Percentiles rank a stretch among this genome's conserved stretches.
These are phyloP conservation scores for Ganoderma multipileum DNA, from an alignment of 1,284 basidiomycete species.

Conservation along the genomic window DNA sequence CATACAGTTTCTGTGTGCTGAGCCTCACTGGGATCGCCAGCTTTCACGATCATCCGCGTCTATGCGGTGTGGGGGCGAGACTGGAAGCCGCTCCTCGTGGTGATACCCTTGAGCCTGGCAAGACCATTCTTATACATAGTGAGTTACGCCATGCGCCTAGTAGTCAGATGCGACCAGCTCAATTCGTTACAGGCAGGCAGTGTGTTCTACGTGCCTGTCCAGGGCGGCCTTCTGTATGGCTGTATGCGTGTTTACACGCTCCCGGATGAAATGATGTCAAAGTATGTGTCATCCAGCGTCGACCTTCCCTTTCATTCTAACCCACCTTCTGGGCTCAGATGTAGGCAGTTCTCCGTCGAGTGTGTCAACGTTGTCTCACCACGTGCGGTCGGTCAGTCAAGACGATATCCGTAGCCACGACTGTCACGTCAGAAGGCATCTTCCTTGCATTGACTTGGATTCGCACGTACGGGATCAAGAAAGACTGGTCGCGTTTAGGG, in stretches of 20 bases:
- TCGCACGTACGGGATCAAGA: slow-evolving; percentile 15
- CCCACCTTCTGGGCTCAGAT: not conserved
- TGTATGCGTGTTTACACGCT: slow-evolving; percentile 10
- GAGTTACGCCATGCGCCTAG: not conserved
- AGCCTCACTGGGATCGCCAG: not conserved
- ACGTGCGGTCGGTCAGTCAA: not conserved
- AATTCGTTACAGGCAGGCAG: slow-evolving; percentile 7
- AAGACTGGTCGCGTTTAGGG: slow-evolving; percentile 2
- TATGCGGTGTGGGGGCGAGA: slow-evolving; percentile 22
- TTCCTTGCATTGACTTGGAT: slow-evolving; percentile 23
- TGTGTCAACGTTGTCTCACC: too few relatives aligned
- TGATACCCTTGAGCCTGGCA: slow-evolving; percentile 16
- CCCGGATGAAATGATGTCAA: not conserved
- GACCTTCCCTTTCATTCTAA: not conserved
- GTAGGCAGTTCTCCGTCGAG: not conserved
- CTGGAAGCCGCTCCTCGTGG: slow-evolving; percentile 20
- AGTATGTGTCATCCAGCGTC: not conserved
- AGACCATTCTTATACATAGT: slow-evolving; percentile 17
- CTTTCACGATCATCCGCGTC: slow-evolving; percentile 19
- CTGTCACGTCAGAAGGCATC: slow-evolving; percentile 17
- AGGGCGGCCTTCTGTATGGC: slow-evolving; percentile 1
- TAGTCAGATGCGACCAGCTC: not conserved
- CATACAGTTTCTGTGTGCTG: too few relatives aligned
- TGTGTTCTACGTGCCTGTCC: not conserved
- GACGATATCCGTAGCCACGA: slow-evolving; percentile 14